Conservation (phyloP, 176 grass and related monocot species). For the Triticum aestivum region IWGSC_CS_RefSeq_v2.1 NC_057804.1:565716535-565717034, state of each 20-base stretch:
- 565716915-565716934: conserved; percentile 79
- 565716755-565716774: conserved; percentile 14
- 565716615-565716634: conserved; percentile 74
- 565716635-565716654: conserved; percentile 39
- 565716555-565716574: not conserved
- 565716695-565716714: conserved; percentile 5
- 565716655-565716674: conserved; percentile 18
- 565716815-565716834: not conserved
- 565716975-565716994: not conserved
- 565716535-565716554: not conserved
- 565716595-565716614: conserved; percentile 33
- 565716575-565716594: conserved; percentile 2
- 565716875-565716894: conserved; percentile 26
- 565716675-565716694: not conserved
- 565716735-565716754: not conserved
- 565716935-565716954: conserved; percentile 90
- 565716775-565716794: conserved; percentile 1
- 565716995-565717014: not conserved
- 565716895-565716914: conserved; percentile 69
- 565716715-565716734: not conserved
- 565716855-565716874: not conserved
- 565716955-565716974: conserved; percentile 62
- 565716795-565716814: not conserved
- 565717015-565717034: not conserved
- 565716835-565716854: not conserved